phyloP scores from a whole-genome alignment of 441 rosid species.

The Syzygium syzygioides region DNA sequence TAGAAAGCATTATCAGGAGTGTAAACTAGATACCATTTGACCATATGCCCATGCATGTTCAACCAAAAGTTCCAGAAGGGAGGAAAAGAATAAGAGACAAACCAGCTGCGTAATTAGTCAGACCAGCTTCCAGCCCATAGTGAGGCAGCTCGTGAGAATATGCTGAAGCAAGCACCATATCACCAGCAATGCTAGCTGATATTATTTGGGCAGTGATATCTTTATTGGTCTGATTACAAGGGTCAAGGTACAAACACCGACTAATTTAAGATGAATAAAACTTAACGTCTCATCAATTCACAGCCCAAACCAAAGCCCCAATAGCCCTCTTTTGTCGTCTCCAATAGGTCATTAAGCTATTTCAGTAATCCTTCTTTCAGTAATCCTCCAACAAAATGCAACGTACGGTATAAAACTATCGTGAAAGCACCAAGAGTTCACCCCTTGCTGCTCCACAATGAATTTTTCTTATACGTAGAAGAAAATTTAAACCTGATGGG shows the following conservation, averaged over 20 bases:
- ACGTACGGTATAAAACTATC: background rate
- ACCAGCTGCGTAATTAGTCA: slow-evolving; percentile 88
- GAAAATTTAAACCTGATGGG: background rate
- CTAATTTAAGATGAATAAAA: background rate
- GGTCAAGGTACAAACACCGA: slow-evolving; percentile 15
- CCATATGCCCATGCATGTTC: background rate
- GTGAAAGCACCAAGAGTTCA: background rate
- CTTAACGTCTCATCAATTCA: background rate
- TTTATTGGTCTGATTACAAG: slow-evolving; percentile 50
- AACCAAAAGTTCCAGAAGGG: background rate
- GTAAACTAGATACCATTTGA: background rate
- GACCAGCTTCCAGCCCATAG: slow-evolving; percentile 81
- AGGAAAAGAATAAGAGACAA: background rate
- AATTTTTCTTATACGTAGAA: background rate
- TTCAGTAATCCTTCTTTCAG: background rate
- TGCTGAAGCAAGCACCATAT: slow-evolving; percentile 71
- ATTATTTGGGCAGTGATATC: slow-evolving; percentile 65
- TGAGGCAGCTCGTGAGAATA: slow-evolving; percentile 74
- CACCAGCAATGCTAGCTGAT: slow-evolving; percentile 70
- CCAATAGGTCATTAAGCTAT: background rate
- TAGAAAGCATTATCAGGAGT: background rate
- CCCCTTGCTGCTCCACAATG: background rate
- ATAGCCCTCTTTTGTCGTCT: background rate
- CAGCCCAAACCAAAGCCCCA: background rate
- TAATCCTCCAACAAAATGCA: background rate